These are phyloP conservation scores for Mycosphaerelloides madeirae DNA, from an alignment of 2,329 filamentous ascomycete genomes.

Conservation along the genomic window DNA sequence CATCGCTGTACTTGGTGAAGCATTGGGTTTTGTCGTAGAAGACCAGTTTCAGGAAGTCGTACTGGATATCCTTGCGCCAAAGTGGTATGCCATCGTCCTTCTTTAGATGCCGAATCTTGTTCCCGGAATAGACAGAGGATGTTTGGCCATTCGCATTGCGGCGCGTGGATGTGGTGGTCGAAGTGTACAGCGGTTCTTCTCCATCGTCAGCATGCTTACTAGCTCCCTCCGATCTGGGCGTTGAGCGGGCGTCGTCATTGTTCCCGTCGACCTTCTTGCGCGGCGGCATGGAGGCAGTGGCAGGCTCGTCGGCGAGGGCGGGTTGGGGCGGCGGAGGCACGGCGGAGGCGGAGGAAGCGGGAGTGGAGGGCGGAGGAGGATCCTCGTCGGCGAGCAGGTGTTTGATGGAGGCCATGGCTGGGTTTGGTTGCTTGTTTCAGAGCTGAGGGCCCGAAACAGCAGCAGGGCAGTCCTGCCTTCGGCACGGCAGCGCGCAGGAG, in stretches of 20 bases:
- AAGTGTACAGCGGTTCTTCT: conserved; percentile 40
- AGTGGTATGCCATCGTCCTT: conserved; percentile 84
- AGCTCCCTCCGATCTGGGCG: conserved; percentile 7
- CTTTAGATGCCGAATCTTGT: conserved; percentile 80
- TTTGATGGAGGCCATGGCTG: conserved; percentile 5
- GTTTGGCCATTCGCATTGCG: conserved; percentile 62
- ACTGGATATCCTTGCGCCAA: conserved; percentile 84
- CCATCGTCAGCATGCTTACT: conserved; percentile 2
- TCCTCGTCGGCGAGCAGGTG: conserved; percentile 5
- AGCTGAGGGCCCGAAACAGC: background rate
- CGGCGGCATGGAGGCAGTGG: conserved; percentile 15
- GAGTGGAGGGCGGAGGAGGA: background rate
- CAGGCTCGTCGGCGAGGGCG: conserved; percentile 2
- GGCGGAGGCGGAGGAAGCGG: conserved; percentile 1
- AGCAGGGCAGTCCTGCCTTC: background rate
- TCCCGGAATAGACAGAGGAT: conserved; percentile 62
- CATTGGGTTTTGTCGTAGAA: conserved; percentile 71
- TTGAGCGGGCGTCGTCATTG: conserved; percentile 14
- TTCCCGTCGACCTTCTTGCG: conserved; percentile 15
- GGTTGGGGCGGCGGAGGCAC: conserved; percentile 13
- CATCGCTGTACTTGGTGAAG: conserved; percentile 90
- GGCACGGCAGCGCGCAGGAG: too few species aligned
- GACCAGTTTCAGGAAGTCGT: conserved; percentile 74
- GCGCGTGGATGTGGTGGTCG: conserved; percentile 49
- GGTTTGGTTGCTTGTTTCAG: conserved; percentile 2